Percentiles rank a stretch among this genome's conserved stretches.
Conservation (phyloP, 2,329 filamentous ascomycete species). For the Chrysosporium queenslandicum region DNA sequence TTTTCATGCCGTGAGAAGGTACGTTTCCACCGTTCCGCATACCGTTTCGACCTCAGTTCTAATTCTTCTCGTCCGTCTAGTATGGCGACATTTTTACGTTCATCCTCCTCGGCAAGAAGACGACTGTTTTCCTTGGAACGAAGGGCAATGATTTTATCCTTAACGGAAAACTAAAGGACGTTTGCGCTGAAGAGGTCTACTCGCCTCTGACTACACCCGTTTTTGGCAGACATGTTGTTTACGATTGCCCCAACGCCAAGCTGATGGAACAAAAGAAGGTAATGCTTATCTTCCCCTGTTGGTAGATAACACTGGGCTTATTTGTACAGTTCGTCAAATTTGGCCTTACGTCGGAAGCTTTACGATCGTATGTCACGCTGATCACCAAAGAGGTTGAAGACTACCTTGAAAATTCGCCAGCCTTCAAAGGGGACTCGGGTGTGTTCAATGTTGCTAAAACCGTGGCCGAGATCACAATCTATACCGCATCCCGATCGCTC, state of each 20-base stretch:
- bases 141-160: slow-evolving; percentile 84
- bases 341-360: slow-evolving; percentile 52
- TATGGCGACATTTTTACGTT: slow-evolving; percentile 89
- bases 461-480: slow-evolving; percentile 81
- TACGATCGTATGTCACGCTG: slow-evolving; percentile 63
- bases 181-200: slow-evolving; percentile 86
- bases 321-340: slow-evolving; percentile 50
- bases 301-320: background rate
- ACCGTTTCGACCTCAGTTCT: background rate
- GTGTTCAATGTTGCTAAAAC: slow-evolving; percentile 61
- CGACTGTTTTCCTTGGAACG: slow-evolving; percentile 72
- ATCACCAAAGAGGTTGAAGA: slow-evolving; percentile 64
- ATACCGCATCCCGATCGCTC: slow-evolving; percentile 74
- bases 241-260: slow-evolving; percentile 83
- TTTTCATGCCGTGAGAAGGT: slow-evolving; percentile 63
- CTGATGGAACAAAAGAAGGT: slow-evolving; percentile 97
- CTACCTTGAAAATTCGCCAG: slow-evolving; percentile 58
- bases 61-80: slow-evolving; percentile 34
- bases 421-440: slow-evolving; percentile 59
- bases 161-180: slow-evolving; percentile 80
- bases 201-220: slow-evolving; percentile 60
- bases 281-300: slow-evolving; percentile 10
- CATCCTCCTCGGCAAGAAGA: slow-evolving; percentile 76
- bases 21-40: slow-evolving; percentile 17
- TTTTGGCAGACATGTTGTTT: slow-evolving; percentile 79